Conservation (phyloP, 225 moss, liverwort and hornwort genomes). For the Straminergon stramineum region DNA sequence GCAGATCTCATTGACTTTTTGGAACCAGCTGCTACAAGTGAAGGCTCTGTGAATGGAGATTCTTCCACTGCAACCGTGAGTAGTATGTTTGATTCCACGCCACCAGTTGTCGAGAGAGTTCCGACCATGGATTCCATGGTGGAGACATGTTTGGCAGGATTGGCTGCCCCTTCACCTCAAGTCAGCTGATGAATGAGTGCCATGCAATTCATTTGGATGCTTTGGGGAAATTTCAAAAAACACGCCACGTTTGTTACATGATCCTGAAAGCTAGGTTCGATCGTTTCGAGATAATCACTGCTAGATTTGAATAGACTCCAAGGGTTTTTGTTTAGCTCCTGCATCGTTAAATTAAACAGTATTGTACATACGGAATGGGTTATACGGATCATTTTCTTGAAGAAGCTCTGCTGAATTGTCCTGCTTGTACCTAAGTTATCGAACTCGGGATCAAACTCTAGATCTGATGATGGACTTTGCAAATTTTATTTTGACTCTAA, state of each 20-base stretch:
- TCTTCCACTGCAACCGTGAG: neutral
- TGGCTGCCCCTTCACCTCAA: neutral
- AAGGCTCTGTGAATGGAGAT: neutral
- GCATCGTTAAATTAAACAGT: neutral
- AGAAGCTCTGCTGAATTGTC: neutral
- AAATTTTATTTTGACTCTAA: neutral
- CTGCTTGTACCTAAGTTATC: neutral
- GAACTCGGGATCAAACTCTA: neutral
- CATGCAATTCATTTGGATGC: neutral
- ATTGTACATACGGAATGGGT: neutral
- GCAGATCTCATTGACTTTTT: constrained; percentile 32
- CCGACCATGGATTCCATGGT: constrained; percentile 8
- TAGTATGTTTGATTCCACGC: neutral
- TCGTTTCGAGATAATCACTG: neutral
- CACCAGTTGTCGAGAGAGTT: neutral
- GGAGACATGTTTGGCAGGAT: constrained; percentile 2
- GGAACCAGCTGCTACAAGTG: neutral
- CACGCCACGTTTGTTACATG: neutral
- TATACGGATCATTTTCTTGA: neutral
- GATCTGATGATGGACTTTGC: neutral
- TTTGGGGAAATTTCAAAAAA: neutral
- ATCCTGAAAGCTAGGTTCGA: neutral
- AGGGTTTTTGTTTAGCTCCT: neutral
- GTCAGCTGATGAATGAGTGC: neutral
- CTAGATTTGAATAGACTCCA: neutral